Conservation (phyloP, 805 yeast genomes). For the Candida easanensis region DNA sequence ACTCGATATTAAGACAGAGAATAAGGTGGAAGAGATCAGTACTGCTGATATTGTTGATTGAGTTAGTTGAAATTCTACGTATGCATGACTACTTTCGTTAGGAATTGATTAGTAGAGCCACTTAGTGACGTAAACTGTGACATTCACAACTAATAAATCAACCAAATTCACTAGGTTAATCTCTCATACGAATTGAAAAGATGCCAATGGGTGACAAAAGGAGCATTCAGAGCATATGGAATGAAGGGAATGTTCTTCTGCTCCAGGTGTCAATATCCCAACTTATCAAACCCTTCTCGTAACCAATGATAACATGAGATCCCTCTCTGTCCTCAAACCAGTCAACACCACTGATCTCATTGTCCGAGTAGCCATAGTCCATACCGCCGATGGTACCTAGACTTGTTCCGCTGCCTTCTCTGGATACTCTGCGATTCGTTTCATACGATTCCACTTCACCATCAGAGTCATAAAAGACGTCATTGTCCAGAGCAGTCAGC, state of each 20-base stretch:
- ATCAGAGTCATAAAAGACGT: slow-evolving; percentile 16
- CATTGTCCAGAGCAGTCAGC: slow-evolving; percentile 16
- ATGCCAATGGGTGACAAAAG: too few relatives aligned
- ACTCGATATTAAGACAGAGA: slow-evolving; percentile 15
- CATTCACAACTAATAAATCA: too few relatives aligned
- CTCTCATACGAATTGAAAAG: too few relatives aligned
- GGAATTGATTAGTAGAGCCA: too few relatives aligned
- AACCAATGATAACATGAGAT: slow-evolving; percentile 55
- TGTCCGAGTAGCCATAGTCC: slow-evolving; percentile 33
- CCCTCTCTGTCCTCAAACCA: slow-evolving; percentile 52
- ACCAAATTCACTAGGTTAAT: too few relatives aligned
- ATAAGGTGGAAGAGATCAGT: slow-evolving; percentile 3
- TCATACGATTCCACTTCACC: slow-evolving; percentile 23
- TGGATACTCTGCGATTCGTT: slow-evolving; percentile 10
- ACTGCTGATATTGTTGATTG: slow-evolving; percentile 43
- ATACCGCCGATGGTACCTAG: slow-evolving; percentile 8
- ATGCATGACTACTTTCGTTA: too few relatives aligned
- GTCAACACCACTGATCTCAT: slow-evolving; percentile 60
- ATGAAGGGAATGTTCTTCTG: slow-evolving; percentile 59
- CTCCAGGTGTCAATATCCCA: slow-evolving; percentile 69
- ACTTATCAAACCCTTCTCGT: slow-evolving; percentile 61
- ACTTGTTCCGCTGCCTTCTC: slow-evolving; percentile 7
- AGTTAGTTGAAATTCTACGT: neutral
- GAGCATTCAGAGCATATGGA: slow-evolving; percentile 43
- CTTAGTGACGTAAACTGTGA: too few relatives aligned